A percentile compares a stretch with the other conserved stretches of the same genome.
Conservation (phyloP, 2,329 filamentous ascomycete genomes). For the Trichoderma semiorbis region DNA sequence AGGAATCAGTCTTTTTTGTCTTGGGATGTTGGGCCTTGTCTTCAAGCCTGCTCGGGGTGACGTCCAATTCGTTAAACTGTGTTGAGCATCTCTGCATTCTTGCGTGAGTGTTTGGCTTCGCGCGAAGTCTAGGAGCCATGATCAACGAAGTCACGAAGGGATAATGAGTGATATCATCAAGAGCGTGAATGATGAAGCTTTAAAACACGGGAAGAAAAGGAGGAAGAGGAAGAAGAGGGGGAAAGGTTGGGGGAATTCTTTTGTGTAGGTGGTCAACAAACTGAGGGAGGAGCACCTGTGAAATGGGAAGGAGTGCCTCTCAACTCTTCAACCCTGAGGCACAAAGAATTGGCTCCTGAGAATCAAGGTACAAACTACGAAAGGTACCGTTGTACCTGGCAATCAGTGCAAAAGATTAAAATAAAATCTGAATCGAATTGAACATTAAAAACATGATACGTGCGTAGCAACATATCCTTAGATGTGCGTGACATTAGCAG, state of each 20-base stretch:
- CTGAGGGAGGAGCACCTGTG: background rate
- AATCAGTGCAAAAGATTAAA: too few species aligned
- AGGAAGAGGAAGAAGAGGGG: background rate
- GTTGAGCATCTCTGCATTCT: constrained; percentile 20
- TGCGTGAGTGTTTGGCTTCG: background rate
- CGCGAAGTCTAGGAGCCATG: background rate
- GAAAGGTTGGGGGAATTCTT: background rate
- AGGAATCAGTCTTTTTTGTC: background rate
- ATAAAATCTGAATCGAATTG: background rate
- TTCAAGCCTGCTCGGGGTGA: constrained; percentile 31
- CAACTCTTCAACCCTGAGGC: background rate
- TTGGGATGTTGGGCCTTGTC: background rate
- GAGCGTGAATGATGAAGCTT: background rate
- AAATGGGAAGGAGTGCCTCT: background rate
- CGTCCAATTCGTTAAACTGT: constrained; percentile 32
- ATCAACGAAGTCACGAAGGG: accelerated
- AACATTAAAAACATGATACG: background rate
- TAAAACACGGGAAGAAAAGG: background rate
- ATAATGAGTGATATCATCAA: background rate
- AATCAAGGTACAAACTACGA: background rate
- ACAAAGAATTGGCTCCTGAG: background rate
- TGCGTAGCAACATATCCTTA: background rate
- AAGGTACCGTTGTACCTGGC: background rate
- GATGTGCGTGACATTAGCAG: background rate
- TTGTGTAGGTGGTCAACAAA: background rate